phyloP scores from a whole-genome alignment of 495 filamentous ascomycete species.

The Podospora tetraspora region DNA sequence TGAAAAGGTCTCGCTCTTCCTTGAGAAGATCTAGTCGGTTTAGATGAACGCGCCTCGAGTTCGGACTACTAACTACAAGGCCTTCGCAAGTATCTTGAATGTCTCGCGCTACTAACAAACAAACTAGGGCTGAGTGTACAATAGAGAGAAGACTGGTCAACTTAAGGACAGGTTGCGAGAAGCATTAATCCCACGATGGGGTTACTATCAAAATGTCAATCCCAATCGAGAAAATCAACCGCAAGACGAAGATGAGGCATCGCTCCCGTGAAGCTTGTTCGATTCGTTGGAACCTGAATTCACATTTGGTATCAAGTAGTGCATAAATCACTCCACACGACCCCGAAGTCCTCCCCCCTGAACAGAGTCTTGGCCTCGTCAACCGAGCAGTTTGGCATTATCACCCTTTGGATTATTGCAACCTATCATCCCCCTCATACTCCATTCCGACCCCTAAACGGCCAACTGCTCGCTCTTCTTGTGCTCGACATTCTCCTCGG shows the following conservation, averaged over 20 bases:
- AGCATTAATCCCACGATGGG: too few relatives aligned
- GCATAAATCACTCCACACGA: background rate
- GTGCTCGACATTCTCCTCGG: slow-evolving; percentile 23
- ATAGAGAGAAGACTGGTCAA: too few relatives aligned
- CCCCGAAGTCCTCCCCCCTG: background rate
- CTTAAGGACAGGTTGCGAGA: too few relatives aligned
- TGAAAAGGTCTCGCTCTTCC: too few relatives aligned
- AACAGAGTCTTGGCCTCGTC: background rate
- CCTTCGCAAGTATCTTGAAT: too few relatives aligned
- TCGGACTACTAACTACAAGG: too few relatives aligned
- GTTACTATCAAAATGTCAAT: too few relatives aligned
- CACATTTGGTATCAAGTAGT: background rate
- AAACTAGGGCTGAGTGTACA: too few relatives aligned
- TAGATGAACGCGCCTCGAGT: too few relatives aligned
- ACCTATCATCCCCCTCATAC: background rate
- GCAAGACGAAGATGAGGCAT: background rate
- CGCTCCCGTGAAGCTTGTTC: background rate
- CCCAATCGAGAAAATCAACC: background rate
- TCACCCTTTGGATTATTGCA: background rate
- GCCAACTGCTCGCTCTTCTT: background rate
- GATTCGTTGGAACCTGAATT: background rate
- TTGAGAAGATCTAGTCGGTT: too few relatives aligned
- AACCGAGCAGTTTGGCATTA: too few relatives aligned
- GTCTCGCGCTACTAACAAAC: too few relatives aligned
- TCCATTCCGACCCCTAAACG: background rate